These are phyloP conservation scores for Mycena polygramma DNA, from an alignment of 768 basidiomycete genomes.

Conservation along the genomic window DNA sequence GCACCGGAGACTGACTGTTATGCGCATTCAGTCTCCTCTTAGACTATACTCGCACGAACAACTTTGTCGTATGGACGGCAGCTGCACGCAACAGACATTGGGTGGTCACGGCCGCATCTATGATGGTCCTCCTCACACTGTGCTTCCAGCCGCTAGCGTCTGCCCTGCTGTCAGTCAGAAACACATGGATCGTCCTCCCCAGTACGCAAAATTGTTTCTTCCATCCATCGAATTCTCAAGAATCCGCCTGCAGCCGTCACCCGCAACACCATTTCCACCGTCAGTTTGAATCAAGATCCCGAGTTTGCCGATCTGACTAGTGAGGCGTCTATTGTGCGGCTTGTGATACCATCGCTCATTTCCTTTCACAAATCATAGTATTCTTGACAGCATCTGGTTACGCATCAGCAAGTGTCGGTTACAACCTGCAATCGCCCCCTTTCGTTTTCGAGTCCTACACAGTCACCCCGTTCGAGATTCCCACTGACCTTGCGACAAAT, in stretches of 20 bases:
- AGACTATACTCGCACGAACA: conserved; percentile 69
- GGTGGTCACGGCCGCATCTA: conserved; percentile 61
- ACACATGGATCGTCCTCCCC: conserved; percentile 59
- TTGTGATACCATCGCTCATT: neutral
- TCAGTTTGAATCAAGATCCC: conserved; percentile 60
- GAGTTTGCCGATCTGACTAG: conserved; percentile 64
- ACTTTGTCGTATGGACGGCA: conserved; percentile 61
- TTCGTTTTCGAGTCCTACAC: conserved; percentile 63
- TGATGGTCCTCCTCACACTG: conserved; percentile 63
- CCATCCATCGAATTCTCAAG: neutral
- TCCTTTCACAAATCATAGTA: conserved; percentile 43
- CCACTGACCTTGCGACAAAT: conserved; percentile 34
- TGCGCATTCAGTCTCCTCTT: conserved; percentile 54
- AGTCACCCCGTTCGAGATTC: conserved; percentile 60
- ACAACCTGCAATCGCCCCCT: conserved; percentile 58
- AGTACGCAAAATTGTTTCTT: conserved; percentile 44
- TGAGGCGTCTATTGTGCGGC: conserved; percentile 41
- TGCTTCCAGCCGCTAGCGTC: conserved; percentile 67
- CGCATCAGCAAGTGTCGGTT: conserved; percentile 63
- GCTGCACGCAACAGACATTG: conserved; percentile 64
- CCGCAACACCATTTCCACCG: conserved; percentile 50
- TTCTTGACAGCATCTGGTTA: conserved; percentile 70
- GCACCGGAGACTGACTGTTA: too few relatives aligned
- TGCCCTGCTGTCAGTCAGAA: conserved; percentile 61
- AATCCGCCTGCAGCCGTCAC: conserved; percentile 48